phyloP scores from a whole-genome alignment of 768 basidiomycete genomes.

The Podaxis pistillaris region DNA sequence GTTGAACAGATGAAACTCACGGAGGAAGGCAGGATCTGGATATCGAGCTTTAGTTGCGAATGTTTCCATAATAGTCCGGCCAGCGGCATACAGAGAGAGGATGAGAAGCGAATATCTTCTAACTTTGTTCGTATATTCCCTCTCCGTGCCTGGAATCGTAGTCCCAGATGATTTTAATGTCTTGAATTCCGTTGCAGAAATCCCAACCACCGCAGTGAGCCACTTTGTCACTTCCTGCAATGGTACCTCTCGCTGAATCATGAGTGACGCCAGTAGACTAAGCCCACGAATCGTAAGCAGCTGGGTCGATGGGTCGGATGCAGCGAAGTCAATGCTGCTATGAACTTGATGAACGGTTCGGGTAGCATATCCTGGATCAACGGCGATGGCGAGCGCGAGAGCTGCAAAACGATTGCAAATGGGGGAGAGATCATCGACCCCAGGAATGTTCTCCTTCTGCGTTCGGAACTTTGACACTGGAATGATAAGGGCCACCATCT shows the following conservation, averaged over 20 bases:
- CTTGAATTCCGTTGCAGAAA: slow-evolving; percentile 1
- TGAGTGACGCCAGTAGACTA: slow-evolving; percentile 1
- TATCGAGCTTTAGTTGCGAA: slow-evolving; percentile 3
- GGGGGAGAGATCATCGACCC: slow-evolving; percentile 10
- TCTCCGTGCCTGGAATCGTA: neutral
- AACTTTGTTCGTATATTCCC: neutral
- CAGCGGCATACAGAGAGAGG: slow-evolving; percentile 10
- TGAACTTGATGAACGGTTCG: slow-evolving; percentile 7
- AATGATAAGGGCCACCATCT: slow-evolving; percentile 14
- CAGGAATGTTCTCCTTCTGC: slow-evolving; percentile 8
- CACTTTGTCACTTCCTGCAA: slow-evolving; percentile 8
- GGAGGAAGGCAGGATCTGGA: slow-evolving; percentile 9
- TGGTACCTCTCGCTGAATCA: neutral
- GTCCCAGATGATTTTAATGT: neutral
- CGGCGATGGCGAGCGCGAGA: slow-evolving; percentile 5
- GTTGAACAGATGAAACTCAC: neutral
- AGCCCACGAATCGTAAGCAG: slow-evolving; percentile 10
- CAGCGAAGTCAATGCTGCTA: slow-evolving; percentile 7
- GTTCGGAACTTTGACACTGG: slow-evolving; percentile 12
- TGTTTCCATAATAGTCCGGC: slow-evolving; percentile 9
- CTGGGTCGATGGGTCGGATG: slow-evolving; percentile 8
- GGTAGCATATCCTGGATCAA: slow-evolving; percentile 6
- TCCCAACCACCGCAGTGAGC: neutral
- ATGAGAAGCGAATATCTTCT: slow-evolving; percentile 4
- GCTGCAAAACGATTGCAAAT: slow-evolving; percentile 15